These are phyloP conservation scores for Pleurotus eryngii DNA, from an alignment of 768 basidiomycete species.

Conservation along the genomic window DNA sequence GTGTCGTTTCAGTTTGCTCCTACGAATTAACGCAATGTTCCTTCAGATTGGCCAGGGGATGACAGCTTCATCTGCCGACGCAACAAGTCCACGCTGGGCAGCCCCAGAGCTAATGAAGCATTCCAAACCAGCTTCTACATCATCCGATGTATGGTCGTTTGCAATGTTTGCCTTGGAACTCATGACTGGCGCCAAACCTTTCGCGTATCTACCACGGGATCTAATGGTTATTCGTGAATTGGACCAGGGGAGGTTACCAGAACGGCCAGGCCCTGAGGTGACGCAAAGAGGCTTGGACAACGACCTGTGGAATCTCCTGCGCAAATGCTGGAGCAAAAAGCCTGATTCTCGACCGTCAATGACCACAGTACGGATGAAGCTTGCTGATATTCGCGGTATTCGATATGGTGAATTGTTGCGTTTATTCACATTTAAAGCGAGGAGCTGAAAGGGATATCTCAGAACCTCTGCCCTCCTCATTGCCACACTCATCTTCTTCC, in stretches of 20 bases:
- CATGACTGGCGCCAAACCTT: conserved; percentile 29
- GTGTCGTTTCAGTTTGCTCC: conserved; percentile 3
- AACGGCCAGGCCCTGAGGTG: conserved; percentile 28
- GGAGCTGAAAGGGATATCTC: background rate
- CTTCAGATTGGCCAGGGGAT: conserved; percentile 26
- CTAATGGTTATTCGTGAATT: conserved; percentile 28
- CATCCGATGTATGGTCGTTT: conserved; percentile 49
- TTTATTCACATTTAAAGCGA: background rate
- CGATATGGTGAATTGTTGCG: background rate
- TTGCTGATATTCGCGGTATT: conserved; percentile 17
- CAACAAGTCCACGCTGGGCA: conserved; percentile 34
- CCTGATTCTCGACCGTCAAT: conserved; percentile 38
- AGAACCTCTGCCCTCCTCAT: background rate
- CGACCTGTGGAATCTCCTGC: conserved; percentile 41
- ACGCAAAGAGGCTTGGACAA: conserved; percentile 29
- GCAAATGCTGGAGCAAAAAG: conserved; percentile 38
- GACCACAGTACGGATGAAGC: conserved; percentile 23
- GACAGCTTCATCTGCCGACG: conserved; percentile 15
- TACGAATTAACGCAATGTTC: background rate
- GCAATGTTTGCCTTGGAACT: conserved; percentile 46
- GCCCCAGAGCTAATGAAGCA: conserved; percentile 37
- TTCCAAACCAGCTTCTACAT: conserved; percentile 26
- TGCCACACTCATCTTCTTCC: background rate
- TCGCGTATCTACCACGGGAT: conserved; percentile 10
- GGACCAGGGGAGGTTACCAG: conserved; percentile 32